A percentile compares a stretch with the other conserved stretches of the same genome.
These are phyloP conservation scores for Phytophthora palmivora DNA, from an alignment of 352 stramenopile genomes.

Conservation along the genomic window DNA sequence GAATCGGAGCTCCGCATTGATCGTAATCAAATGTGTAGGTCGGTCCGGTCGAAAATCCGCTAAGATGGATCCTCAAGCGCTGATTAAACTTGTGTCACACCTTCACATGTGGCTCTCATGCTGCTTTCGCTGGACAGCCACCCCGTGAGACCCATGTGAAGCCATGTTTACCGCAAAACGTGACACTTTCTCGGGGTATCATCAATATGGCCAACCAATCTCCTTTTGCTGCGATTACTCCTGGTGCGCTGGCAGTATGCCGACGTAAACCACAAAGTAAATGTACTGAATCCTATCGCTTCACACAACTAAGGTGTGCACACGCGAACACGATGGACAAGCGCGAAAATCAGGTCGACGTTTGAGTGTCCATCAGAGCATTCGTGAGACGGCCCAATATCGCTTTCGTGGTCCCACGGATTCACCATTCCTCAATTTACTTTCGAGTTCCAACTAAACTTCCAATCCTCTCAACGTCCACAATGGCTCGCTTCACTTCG, in stretches of 20 bases:
- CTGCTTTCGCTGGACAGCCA: constrained; percentile 13
- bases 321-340: neutral
- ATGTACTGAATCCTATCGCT: no score
- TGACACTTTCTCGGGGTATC: constrained; percentile 9
- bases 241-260: neutral
- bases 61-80: neutral
- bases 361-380: constrained; percentile 3
- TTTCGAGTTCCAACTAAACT: constrained; percentile 20
- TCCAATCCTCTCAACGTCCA: neutral
- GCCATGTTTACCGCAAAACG: constrained; percentile 22
- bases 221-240: constrained; percentile 21
- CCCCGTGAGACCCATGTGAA: constrained; percentile 8
- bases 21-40: constrained; percentile 7
- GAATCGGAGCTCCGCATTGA: neutral
- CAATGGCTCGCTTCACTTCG: constrained; percentile 28
- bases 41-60: constrained; percentile 19
- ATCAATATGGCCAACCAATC: constrained; percentile 1
- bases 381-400: constrained; percentile 4
- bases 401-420: neutral
- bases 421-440: constrained; percentile 23
- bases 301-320: neutral
- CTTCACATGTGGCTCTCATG: constrained; percentile 11
- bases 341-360: constrained; percentile 4
- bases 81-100: constrained; percentile 15
- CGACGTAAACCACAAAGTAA: constrained; percentile 11